A percentile compares a stretch with the other conserved stretches of the same genome.
phyloP scores from a whole-genome alignment of 2,329 filamentous ascomycete genomes.

The Aaosphaeria pasadenensis region DNA sequence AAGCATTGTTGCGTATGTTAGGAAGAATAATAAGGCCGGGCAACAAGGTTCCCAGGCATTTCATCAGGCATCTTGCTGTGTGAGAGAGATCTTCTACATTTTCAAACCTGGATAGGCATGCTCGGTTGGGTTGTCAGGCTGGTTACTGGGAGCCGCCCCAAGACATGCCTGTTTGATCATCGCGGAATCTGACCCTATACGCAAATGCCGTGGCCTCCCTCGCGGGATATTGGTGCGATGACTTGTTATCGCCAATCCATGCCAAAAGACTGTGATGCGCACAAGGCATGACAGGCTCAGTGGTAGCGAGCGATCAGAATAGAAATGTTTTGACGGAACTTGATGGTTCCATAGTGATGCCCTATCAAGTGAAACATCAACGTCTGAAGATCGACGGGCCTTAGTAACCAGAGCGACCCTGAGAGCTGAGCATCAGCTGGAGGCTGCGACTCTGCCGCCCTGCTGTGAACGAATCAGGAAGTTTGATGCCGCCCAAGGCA shows the following conservation, averaged over 20 bases:
- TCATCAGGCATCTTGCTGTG: not conserved
- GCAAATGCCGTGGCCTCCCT: not conserved
- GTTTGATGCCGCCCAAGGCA: conserved; percentile 11
- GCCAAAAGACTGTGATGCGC: conserved; percentile 10
- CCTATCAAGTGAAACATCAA: not conserved
- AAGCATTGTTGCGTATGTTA: conserved; percentile 3
- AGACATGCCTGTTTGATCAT: conserved; percentile 12
- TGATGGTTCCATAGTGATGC: conserved; percentile 14
- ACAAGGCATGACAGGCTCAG: too few species aligned
- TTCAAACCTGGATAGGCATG: too few species aligned
- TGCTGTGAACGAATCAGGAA: not conserved
- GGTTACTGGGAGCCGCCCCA: not conserved
- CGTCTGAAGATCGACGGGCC: too few species aligned
- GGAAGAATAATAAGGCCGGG: conserved; percentile 1
- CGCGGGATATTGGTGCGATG: not conserved
- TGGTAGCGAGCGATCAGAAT: conserved; percentile 6
- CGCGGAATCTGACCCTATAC: conserved; percentile 6
- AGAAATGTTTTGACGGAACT: conserved; percentile 14
- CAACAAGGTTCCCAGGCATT: not conserved
- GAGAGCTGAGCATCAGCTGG: not conserved
- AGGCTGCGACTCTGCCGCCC: conserved; percentile 1
- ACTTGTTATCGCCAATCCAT: conserved; percentile 1
- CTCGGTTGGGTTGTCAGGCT: too few species aligned
- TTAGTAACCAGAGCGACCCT: too few species aligned
- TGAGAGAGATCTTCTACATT: too few species aligned